Percentiles rank a stretch among this genome's conserved stretches.
Evolutionary conservation across 305 asterid species (phyloP).

Genomic region (Coffea humblotiana): DNA sequence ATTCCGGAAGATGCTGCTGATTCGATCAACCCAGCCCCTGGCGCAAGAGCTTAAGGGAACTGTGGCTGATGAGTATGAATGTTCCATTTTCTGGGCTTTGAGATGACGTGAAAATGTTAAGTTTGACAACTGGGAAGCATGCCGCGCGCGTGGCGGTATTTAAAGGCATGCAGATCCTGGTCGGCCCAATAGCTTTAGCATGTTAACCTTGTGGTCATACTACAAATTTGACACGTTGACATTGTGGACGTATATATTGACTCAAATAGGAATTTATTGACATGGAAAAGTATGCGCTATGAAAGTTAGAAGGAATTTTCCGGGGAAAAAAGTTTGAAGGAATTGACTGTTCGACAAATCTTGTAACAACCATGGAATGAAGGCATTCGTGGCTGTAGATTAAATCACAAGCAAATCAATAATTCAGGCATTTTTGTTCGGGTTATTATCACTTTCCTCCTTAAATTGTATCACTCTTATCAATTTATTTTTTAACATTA

Average conservation of each 20-base stretch:
- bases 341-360: no score
- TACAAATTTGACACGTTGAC: not conserved
- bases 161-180: not conserved
- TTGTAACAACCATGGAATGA: no score
- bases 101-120: not conserved
- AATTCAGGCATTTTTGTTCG: no score
- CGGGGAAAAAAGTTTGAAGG: no score
- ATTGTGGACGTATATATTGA: not conserved
- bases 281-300: not conserved
- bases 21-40: constrained; percentile 41
- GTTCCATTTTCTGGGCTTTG: constrained; percentile 10
- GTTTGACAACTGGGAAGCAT: not conserved
- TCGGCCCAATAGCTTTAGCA: not conserved
- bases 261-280: not conserved
- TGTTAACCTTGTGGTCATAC: no score
- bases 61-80: not conserved
- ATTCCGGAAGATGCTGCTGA: constrained; percentile 31
- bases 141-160: not conserved
- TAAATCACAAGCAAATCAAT: no score
- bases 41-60: constrained; percentile 26
- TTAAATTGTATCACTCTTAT: no score
- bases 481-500: no score
- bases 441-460: no score
- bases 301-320: no score
- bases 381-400: no score